A percentile compares a stretch with the other conserved stretches of the same genome.
Evolutionary conservation across 768 basidiomycete species (phyloP).

Genomic region (Pisolithus albus): DNA sequence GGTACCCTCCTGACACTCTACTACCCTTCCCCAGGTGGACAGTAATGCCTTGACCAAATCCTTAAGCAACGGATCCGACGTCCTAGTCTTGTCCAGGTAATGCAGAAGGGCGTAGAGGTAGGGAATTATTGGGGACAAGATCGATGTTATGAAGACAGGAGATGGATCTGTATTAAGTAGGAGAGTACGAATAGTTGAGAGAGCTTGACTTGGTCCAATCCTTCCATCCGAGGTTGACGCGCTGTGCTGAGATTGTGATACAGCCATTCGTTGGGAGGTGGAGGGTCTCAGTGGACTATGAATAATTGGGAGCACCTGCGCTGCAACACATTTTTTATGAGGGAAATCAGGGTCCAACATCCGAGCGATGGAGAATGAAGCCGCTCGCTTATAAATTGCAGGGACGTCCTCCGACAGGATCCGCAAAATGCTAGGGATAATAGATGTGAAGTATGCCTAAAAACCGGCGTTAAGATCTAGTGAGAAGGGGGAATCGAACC

Average conservation of each 20-base stretch:
- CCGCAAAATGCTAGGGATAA: constrained; percentile 50
- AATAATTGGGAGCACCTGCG: constrained; percentile 40
- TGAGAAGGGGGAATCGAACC: constrained; percentile 9
- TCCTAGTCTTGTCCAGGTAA: constrained; percentile 46
- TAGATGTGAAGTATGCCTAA: constrained; percentile 55
- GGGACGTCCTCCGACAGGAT: constrained; percentile 36
- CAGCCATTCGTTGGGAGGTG: not conserved
- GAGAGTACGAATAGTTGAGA: constrained; percentile 49
- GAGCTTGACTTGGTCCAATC: constrained; percentile 32
- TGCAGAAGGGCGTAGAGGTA: constrained; percentile 59
- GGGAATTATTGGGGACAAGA: constrained; percentile 65
- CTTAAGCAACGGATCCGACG: constrained; percentile 58
- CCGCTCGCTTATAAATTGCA: constrained; percentile 47
- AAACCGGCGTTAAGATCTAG: constrained; percentile 1
- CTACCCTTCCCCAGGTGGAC: constrained; percentile 69
- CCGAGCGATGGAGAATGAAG: constrained; percentile 62
- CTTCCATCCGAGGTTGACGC: not conserved
- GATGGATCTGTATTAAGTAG: constrained; percentile 77
- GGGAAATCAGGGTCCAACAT: constrained; percentile 41
- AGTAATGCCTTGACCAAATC: constrained; percentile 57
- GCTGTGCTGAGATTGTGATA: not conserved
- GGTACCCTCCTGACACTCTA: constrained; percentile 44
- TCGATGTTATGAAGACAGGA: constrained; percentile 51
- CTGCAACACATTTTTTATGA: constrained; percentile 13
- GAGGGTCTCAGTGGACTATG: constrained; percentile 44